Evolutionary conservation across 2,329 filamentous ascomycete species (phyloP).

Genomic region (Fusarium algeriense): DNA sequence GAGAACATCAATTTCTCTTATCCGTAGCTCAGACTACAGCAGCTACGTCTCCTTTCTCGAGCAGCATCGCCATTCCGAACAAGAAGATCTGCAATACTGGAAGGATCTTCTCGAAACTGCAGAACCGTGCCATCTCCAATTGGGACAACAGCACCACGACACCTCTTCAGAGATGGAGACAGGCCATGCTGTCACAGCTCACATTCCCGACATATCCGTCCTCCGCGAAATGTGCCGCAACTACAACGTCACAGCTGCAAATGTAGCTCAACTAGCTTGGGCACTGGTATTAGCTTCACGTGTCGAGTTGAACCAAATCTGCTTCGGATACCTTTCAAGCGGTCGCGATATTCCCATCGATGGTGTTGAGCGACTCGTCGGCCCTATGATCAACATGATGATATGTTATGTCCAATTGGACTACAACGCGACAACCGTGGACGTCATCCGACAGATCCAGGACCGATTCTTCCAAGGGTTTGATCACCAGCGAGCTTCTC

Average conservation of each 20-base stretch:
- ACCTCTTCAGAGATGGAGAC: rapidly evolving
- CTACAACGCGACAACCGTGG: not conserved
- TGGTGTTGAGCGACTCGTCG: not conserved
- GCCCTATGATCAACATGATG: slow-evolving; percentile 6
- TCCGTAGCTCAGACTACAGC: not conserved
- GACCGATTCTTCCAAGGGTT: not conserved
- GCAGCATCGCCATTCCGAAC: not conserved
- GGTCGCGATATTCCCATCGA: not conserved
- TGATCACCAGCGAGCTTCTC: not conserved
- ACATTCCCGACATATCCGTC: not conserved
- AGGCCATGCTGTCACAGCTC: not conserved
- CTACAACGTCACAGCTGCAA: not conserved
- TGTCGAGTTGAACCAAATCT: not conserved
- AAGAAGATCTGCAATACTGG: not conserved
- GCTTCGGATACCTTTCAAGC: not conserved
- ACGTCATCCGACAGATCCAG: not conserved
- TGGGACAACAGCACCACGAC: rapidly evolving
- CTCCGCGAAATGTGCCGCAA: slow-evolving; percentile 1
- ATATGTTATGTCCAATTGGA: not conserved
- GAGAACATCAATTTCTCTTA: not conserved
- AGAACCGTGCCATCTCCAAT: not conserved
- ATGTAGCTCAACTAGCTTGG: not conserved
- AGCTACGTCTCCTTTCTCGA: not conserved
- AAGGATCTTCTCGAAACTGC: not conserved
- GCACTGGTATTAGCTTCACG: not conserved